Evolutionary conservation across 129 eudicot genomes (phyloP).

Genomic region (Flaveria brownii): DNA sequence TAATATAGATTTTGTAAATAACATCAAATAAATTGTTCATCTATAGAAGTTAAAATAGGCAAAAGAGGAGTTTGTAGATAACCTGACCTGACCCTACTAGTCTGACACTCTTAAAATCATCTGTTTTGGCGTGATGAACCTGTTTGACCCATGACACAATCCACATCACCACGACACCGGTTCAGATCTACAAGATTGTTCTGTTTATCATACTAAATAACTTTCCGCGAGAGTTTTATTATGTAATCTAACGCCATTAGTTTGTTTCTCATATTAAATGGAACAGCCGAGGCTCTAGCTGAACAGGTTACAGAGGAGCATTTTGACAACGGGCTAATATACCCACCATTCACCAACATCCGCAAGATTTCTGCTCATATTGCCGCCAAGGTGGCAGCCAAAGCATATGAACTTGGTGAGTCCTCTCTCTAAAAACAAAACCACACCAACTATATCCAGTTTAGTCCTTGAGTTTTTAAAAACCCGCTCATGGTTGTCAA

Average conservation of each 20-base stretch:
- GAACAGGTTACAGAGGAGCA: conserved; percentile 76
- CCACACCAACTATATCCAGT: not conserved
- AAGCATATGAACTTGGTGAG: conserved; percentile 50
- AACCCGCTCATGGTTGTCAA: not conserved
- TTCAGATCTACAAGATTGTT: not conserved
- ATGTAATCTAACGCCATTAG: not conserved
- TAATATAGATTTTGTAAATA: not conserved
- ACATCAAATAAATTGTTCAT: not conserved
- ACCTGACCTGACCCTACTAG: not conserved
- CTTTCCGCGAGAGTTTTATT: not conserved
- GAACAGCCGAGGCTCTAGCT: conserved; percentile 87
- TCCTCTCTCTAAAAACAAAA: not conserved
- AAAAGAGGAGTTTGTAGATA: not conserved
- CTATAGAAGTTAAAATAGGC: not conserved
- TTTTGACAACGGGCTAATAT: conserved; percentile 72
- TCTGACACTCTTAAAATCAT: not conserved
- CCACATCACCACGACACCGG: not conserved
- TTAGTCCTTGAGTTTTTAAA: not conserved
- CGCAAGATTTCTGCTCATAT: conserved; percentile 54
- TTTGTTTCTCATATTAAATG: conserved; percentile 7
- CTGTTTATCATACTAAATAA: not conserved
- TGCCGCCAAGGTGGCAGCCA: conserved; percentile 46
- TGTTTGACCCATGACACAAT: not conserved
- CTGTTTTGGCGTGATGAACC: not conserved
- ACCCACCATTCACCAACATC: conserved; percentile 81